Conservation (phyloP, 352 stramenopile genomes). For the Pythium pyrilobum region DNA sequence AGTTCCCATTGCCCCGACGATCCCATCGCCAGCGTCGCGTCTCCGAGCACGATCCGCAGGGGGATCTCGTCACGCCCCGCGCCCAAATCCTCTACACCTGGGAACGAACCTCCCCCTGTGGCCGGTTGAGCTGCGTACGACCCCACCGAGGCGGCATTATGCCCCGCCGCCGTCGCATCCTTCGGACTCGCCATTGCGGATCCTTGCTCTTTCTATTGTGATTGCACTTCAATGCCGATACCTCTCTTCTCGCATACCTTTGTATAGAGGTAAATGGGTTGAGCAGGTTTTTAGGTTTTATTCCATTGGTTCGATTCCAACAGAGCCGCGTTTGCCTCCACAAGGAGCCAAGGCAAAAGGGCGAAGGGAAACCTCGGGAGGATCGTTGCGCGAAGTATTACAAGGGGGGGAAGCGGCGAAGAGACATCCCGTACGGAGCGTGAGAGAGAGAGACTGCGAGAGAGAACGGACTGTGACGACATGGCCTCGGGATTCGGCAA, state of each 20-base stretch:
- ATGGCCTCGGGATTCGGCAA: constrained; percentile 17
- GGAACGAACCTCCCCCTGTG: neutral
- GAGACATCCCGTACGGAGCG: too few relatives aligned
- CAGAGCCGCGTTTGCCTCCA: constrained; percentile 1
- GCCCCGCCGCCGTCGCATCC: constrained; percentile 1
- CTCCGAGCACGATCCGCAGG: constrained; percentile 52
- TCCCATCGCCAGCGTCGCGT: constrained; percentile 38
- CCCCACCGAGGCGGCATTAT: neutral
- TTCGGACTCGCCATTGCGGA: constrained; percentile 20
- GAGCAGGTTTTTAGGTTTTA: constrained; percentile 24
- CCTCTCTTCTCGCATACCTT: too few relatives aligned
- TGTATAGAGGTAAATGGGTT: too few relatives aligned
- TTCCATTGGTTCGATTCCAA: constrained; percentile 21
- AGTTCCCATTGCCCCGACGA: constrained; percentile 54
- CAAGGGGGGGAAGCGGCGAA: neutral
- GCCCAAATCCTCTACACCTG: neutral
- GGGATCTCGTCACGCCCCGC: constrained; percentile 37
- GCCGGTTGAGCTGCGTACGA: neutral
- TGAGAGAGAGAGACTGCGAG: neutral
- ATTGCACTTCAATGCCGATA: too few relatives aligned
- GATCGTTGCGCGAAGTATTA: neutral
- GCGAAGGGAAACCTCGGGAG: constrained; percentile 5
- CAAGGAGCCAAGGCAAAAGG: neutral
- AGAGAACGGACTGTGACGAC: neutral
- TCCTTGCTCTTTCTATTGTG: neutral